Percentiles rank a stretch among this genome's conserved stretches.
Conservation (phyloP, 768 basidiomycete genomes). For the Termitomyces sp. region DNA sequence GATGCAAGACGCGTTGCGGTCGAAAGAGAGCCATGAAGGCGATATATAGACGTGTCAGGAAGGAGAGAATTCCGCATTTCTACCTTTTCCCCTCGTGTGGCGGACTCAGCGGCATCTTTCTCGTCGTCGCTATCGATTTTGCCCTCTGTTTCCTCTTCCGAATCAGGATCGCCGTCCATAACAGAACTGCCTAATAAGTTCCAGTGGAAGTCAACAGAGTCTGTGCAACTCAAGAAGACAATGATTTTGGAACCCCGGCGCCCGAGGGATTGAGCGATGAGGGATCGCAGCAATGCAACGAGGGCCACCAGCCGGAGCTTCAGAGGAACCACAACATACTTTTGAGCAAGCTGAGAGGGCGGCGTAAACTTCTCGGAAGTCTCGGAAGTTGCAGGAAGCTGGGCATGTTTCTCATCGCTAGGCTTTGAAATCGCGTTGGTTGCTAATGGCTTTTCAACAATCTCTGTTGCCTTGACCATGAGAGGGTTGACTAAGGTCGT, state of each 20-base stretch:
- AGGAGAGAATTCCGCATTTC: slow-evolving; percentile 69
- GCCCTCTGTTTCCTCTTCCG: slow-evolving; percentile 13
- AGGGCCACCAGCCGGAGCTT: slow-evolving; percentile 93
- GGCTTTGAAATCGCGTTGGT: slow-evolving; percentile 11
- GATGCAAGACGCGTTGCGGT: slow-evolving; percentile 75
- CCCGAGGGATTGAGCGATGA: slow-evolving; percentile 59
- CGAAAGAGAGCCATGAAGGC: slow-evolving; percentile 91
- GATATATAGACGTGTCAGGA: slow-evolving; percentile 76
- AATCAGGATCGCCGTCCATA: slow-evolving; percentile 46
- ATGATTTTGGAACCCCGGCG: slow-evolving; percentile 70
- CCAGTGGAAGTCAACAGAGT: slow-evolving; percentile 98
- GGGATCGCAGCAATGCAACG: slow-evolving; percentile 75
- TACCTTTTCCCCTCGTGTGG: slow-evolving; percentile 36
- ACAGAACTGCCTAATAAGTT: slow-evolving; percentile 64
- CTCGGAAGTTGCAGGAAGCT: slow-evolving; percentile 26
- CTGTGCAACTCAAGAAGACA: slow-evolving; percentile 95
- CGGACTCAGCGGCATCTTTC: slow-evolving; percentile 14
- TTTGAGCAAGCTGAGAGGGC: slow-evolving; percentile 89
- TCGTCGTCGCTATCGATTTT: slow-evolving; percentile 26
- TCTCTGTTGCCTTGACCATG: slow-evolving; percentile 72
- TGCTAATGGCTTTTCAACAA: slow-evolving; percentile 31
- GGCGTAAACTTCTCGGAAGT: slow-evolving; percentile 76
- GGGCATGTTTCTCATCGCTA: slow-evolving; percentile 13
- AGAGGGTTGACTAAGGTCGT: slow-evolving; percentile 73
- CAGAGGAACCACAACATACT: slow-evolving; percentile 83